Evolutionary conservation across 257 asterid genomes (phyloP), one percentile per base, ranked within the genome.

Genomic region (Eucommia ulmoides): DNA sequence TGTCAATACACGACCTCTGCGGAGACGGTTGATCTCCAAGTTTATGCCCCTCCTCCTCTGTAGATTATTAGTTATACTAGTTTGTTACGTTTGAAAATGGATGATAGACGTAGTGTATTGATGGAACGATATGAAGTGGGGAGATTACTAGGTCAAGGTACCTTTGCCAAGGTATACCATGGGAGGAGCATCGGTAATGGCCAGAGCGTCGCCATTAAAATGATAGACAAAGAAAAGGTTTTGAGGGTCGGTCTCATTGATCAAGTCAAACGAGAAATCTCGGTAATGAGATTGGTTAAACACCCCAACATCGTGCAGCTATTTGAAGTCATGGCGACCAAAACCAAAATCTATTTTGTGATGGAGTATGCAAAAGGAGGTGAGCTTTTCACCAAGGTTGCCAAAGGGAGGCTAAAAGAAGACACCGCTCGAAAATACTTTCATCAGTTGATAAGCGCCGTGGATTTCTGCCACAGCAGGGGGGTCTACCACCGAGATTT

Each of bases 401-500:
- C 83, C 1, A 78, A 65, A 49, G 94, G 96, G 8, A 78, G 49
- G 80, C 70, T 86, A 20, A 74, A 78, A 50, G 85, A 78, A 56
- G 81, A 83, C 11, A 47, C 59, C 7, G 87, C 89, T 2, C 57
- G 81, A 21, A 80, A 71, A 47, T 80, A 75, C 59, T 80, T 83
- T 41, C 77, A 63, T 12, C 94, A 86, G 51, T 55, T 86, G 51
- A 64, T 83, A 22, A 56, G 68, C 46, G 96, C 94, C 1, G 77
- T 86, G 11, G 96, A 82, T 65, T 82, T 77, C 51, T 86, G 94
- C 77, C 96, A 86, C 45, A 69, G 87, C 42, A 62, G 93, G 66
- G 94, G 91, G 33, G 94, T 83, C 61, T 83, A 74, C 54, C 97
- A 83, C 60, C 74, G 97, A 24, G 96, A 86, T 68, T 46, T 86